These are phyloP conservation scores for Candida glucosophila DNA, from an alignment of 1,139 yeast genomes.

Conservation along the genomic window DNA sequence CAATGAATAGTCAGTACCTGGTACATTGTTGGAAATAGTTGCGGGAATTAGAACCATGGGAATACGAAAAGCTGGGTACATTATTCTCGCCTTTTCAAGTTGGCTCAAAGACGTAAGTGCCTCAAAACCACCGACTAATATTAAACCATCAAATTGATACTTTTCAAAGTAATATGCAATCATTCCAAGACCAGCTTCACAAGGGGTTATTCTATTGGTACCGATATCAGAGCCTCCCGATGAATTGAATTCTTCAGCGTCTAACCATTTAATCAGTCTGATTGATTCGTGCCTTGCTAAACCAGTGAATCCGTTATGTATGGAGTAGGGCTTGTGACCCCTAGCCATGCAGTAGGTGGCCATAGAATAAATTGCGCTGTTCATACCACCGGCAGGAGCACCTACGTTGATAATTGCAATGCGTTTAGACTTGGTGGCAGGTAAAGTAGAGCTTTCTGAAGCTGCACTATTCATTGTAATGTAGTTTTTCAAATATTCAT, in stretches of 20 bases:
- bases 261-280: conserved; percentile 53
- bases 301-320: conserved; percentile 71
- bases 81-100: conserved; percentile 51
- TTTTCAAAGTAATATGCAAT: conserved; percentile 73
- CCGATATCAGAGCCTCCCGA: conserved; percentile 79
- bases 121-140: conserved; percentile 75
- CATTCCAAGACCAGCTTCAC: conserved; percentile 58
- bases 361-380: conserved; percentile 68
- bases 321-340: conserved; percentile 69
- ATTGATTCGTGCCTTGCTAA: conserved; percentile 69
- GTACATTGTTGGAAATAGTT: conserved; percentile 78
- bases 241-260: conserved; percentile 67
- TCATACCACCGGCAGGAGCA: conserved; percentile 80
- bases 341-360: conserved; percentile 66
- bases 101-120: conserved; percentile 65
- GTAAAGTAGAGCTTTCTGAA: conserved; percentile 51
- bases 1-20: conserved; percentile 74
- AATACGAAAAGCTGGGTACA: conserved; percentile 66
- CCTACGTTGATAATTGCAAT: conserved; percentile 73
- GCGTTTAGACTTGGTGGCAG: conserved; percentile 46
- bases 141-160: conserved; percentile 62
- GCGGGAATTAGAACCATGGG: conserved; percentile 77
- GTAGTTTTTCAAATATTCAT: conserved; percentile 57
- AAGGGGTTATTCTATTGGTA: conserved; percentile 67
- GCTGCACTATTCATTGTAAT: conserved; percentile 52